Evolutionary conservation across 768 basidiomycete genomes (phyloP), one percentile per base, ranked within the genome.

Genomic region (Phylloporus rhodoxanthus): DNA sequence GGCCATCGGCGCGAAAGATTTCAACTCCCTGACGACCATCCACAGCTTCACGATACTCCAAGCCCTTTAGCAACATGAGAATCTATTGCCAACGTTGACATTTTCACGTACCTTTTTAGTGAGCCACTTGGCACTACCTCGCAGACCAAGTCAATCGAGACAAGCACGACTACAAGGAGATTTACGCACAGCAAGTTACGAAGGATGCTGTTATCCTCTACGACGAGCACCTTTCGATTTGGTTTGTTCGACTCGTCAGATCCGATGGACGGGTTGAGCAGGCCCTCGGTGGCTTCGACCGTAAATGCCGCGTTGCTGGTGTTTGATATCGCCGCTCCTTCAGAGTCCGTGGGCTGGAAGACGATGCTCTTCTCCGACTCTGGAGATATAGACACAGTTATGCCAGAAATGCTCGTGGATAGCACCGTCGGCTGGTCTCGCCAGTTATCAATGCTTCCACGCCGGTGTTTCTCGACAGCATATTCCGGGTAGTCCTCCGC

Each of bases 161-260:
- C 17, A 32, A 46, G 36, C 32, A 45, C 26, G 33, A 52, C 34
- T 25, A 43, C 36, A 32, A 50, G 13, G 13, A 34, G 25, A 47
- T 21, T 26, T n/a, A 74, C 88, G 57, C 68, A 91, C 82, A 96
- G 75, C 21, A 96, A 73, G 59, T 79, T 82, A 45, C 91, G 81
- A 51, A 96, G 79, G 48, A 97, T 86, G 49, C 66, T 77, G 63
- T 96, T 96, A 60, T 97, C 94, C 67, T 96, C 93, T 2, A 95
- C 87, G 1, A 95, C 82, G 34, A 96, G 71, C 5, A 94, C 82
- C 46, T 82, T 77, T 54, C 82, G 74, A 5, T 67, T 70, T 15
- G 70, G 68, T 34, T 72, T 72, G n/a, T 66, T 62, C 10, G 65
- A 64, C 17, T 75, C 75, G 14, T 78, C 53, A 7, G 81, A 70